Evolutionary conservation across 2,329 filamentous ascomycete species (phyloP), one percentile per base, ranked within the genome.

Genomic region (Aspergillus pseudotamarii): DNA sequence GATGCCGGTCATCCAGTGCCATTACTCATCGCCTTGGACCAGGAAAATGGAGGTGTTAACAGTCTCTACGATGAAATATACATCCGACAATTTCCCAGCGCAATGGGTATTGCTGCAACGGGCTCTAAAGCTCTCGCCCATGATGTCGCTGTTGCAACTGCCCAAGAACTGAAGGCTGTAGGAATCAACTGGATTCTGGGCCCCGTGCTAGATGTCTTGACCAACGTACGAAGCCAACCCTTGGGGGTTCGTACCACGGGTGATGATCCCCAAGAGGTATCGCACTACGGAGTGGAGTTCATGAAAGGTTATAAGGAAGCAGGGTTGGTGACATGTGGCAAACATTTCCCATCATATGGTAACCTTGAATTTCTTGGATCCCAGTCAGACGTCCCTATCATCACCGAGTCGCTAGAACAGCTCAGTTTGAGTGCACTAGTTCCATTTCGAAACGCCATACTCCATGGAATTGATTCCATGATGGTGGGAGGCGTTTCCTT

Each of bases 11-110:
- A 98, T 77, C 90, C 91, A 3, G 90, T 94, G 3, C 95, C 95
- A 2, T 82, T 99, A 21, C 84, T 96, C 60, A 97, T 99, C 71
- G 94, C 91, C 45, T 83, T 98, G 43, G 95, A 98, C 75, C 95
- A 99, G 76, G 95, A 99, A 78, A 98, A 99, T 87, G 95, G 95
- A 67, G 94, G 94, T 3, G 94, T 97, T 76, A 98, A 97, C 81
- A 97, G 93, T 79, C 85, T 98, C 2, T 97, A 96, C 73, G 94
- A 98, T 76, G 93, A 97, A 71, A 92, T 95, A 73, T 95, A 94
- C 75, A 94, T 98, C 69, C 93, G 93, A 68, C 95, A 98, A 76
- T 99, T 97, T 70, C 95, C 95, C 10, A 97, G 94, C 73, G 92
- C 94, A 66, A 98, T 99, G 94, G 94, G 94, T 14, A 86, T 97